Evolutionary conservation across 2,329 filamentous ascomycete genomes (phyloP).

Genomic region (Didymella keratinophila): DNA sequence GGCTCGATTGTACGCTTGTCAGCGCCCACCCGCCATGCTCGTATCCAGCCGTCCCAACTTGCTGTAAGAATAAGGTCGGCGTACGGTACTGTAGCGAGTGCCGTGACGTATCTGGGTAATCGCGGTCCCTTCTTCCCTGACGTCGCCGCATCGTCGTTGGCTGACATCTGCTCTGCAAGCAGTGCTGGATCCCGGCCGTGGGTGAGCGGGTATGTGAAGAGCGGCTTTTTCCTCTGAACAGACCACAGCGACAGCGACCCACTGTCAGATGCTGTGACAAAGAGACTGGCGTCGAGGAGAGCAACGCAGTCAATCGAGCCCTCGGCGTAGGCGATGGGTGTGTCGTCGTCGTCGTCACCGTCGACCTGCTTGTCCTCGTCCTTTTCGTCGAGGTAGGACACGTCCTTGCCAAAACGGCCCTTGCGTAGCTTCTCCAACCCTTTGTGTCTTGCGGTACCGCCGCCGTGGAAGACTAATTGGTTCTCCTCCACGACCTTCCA

Average conservation of each 20-base stretch:
- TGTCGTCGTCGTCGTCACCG: constrained; percentile 53
- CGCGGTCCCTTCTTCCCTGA: constrained; percentile 61
- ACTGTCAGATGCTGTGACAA: constrained; percentile 93
- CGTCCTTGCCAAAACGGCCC: constrained; percentile 45
- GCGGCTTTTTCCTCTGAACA: constrained; percentile 90
- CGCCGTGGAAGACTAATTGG: constrained; percentile 92
- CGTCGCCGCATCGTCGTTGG: constrained; percentile 66
- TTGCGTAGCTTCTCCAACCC: constrained; percentile 50
- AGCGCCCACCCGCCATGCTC: constrained; percentile 79
- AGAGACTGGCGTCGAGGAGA: constrained; percentile 86
- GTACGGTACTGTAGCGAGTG: constrained; percentile 84
- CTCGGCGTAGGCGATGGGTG: constrained; percentile 63
- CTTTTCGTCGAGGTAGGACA: constrained; percentile 52
- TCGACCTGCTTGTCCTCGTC: constrained; percentile 57
- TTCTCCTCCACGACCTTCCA: constrained; percentile 98
- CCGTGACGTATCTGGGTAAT: constrained; percentile 85
- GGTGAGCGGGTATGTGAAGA: constrained; percentile 79
- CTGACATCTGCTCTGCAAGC: constrained; percentile 72
- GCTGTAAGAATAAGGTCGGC: constrained; percentile 90
- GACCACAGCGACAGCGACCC: constrained; percentile 88
- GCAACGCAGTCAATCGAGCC: constrained; percentile 92
- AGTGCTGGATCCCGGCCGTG: constrained; percentile 84
- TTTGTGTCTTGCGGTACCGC: constrained; percentile 60
- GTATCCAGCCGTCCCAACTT: constrained; percentile 90
- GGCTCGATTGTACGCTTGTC: constrained; percentile 79